Conservation (phyloP, 805 yeast species). For the Candida germanica region DNA sequence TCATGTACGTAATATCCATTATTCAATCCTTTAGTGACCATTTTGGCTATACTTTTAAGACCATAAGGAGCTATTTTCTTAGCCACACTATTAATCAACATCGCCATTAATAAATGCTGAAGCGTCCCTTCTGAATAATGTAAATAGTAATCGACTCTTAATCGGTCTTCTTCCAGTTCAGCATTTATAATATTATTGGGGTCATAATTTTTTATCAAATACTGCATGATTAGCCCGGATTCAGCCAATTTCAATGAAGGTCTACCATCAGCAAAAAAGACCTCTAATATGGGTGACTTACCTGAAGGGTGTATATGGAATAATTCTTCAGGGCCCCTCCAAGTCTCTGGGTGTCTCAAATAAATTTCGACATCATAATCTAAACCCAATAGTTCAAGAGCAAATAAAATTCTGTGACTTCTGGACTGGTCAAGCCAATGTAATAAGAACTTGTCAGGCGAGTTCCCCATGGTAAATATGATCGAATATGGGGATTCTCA, state of each 20-base stretch:
- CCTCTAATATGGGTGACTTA: slow-evolving; percentile 57
- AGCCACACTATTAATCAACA: slow-evolving; percentile 39
- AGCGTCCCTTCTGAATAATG: slow-evolving; percentile 63
- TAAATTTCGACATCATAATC: slow-evolving; percentile 54
- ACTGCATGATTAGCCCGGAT: slow-evolving; percentile 38
- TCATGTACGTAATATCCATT: slow-evolving; percentile 50
- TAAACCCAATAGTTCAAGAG: slow-evolving; percentile 56
- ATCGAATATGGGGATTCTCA: no score
- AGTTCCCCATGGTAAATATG: slow-evolving; percentile 8
- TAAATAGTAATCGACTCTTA: slow-evolving; percentile 49
- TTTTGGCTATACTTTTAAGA: slow-evolving; percentile 40
- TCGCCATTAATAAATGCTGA: slow-evolving; percentile 44
- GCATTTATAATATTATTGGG: slow-evolving; percentile 25
- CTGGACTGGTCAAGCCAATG: slow-evolving; percentile 53
- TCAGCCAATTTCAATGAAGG: slow-evolving; percentile 34
- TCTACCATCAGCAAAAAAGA: slow-evolving; percentile 32
- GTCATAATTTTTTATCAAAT: slow-evolving; percentile 35
- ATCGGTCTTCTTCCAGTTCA: slow-evolving; percentile 32
- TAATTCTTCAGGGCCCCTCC: slow-evolving; percentile 46
- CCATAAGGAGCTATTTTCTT: slow-evolving; percentile 47
- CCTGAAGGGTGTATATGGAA: slow-evolving; percentile 59
- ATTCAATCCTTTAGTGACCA: slow-evolving; percentile 45
- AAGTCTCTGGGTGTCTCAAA: slow-evolving; percentile 44
- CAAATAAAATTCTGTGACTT: slow-evolving; percentile 60
- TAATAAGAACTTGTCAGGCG: slow-evolving; percentile 14